Evolutionary conservation across 2,329 filamentous ascomycete species (phyloP).

Genomic region (Diaporthe sp.): DNA sequence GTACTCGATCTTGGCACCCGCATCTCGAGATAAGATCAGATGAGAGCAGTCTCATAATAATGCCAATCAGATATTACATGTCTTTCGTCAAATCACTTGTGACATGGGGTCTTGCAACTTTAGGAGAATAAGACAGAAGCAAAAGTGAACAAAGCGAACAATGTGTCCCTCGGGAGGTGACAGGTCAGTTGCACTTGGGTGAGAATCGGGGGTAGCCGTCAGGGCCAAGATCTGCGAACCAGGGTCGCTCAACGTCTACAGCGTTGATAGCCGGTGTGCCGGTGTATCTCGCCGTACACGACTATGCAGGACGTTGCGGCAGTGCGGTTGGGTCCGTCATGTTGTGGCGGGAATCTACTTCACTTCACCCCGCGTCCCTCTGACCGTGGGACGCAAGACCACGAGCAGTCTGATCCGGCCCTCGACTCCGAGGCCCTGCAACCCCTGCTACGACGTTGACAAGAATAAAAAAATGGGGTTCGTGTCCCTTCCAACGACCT

Average conservation of each 20-base stretch:
- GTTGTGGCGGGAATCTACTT: background rate
- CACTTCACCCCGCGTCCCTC: background rate
- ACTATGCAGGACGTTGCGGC: conserved; percentile 4
- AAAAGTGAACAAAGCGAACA: conserved; percentile 6
- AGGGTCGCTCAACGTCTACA: background rate
- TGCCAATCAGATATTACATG: conserved; percentile 24
- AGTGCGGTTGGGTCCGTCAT: background rate
- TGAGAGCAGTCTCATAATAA: conserved; percentile 29
- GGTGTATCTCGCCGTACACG: conserved; percentile 2
- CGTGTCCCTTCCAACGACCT: conserved; percentile 6
- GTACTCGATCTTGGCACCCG: conserved; percentile 20
- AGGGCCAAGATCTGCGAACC: conserved; percentile 16
- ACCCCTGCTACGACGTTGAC: background rate
- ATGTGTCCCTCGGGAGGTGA: background rate
- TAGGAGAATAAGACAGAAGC: conserved; percentile 16
- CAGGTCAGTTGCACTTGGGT: background rate
- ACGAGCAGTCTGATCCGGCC: background rate
- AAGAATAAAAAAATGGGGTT: background rate
- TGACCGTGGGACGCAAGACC: background rate
- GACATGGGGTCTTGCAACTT: background rate
- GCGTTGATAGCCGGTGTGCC: conserved; percentile 9
- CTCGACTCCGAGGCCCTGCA: background rate
- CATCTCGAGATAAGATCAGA: conserved; percentile 12
- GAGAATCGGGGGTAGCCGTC: conserved; percentile 10
- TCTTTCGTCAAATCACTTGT: background rate